A percentile compares a stretch with the other conserved stretches of the same genome.
phyloP scores from a whole-genome alignment of 2,329 filamentous ascomycete species.

The Stagonosporopsis chrysanthemi region DNA sequence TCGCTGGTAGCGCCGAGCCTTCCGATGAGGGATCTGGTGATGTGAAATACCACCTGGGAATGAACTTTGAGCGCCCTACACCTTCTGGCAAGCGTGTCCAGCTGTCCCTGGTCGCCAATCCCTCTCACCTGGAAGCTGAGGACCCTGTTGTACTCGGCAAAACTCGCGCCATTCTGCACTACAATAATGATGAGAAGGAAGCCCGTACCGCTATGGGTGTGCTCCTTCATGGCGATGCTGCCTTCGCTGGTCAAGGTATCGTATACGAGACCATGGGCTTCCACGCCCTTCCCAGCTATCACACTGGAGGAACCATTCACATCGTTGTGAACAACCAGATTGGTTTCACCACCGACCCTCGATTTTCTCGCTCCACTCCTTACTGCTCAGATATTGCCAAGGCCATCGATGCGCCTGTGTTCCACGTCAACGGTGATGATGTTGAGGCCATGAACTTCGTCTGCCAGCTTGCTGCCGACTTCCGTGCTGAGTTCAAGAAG shows the following conservation, averaged over 20 bases:
- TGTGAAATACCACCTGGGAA: slow-evolving; percentile 99
- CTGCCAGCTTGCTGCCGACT: slow-evolving; percentile 95
- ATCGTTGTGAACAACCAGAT: slow-evolving; percentile 99
- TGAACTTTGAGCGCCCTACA: slow-evolving; percentile 99
- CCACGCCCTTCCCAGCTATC: slow-evolving; percentile 93
- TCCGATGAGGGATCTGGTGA: slow-evolving; percentile 97
- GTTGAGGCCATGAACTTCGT: slow-evolving; percentile 98
- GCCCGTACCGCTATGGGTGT: slow-evolving; percentile 94
- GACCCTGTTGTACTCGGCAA: slow-evolving; percentile 98
- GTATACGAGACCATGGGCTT: slow-evolving; percentile 99
- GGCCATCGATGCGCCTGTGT: slow-evolving; percentile 96
- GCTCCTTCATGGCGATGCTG: slow-evolving; percentile 94
- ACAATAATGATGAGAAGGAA: slow-evolving; percentile 93
- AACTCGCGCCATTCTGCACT: slow-evolving; percentile 97
- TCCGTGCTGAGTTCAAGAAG: slow-evolving; percentile 98
- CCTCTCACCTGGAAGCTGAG: slow-evolving; percentile 96
- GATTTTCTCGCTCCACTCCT: slow-evolving; percentile 94
- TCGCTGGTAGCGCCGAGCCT: slow-evolving; percentile 84
- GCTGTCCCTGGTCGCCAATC: slow-evolving; percentile 96
- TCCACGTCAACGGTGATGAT: slow-evolving; percentile 99
- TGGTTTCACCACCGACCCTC: slow-evolving; percentile 97
- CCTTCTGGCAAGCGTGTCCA: slow-evolving; percentile 99
- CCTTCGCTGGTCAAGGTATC: slow-evolving; percentile 94
- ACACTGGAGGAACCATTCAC: slow-evolving; percentile 96
- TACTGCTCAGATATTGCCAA: slow-evolving; percentile 99